Evolutionary conservation across 495 filamentous ascomycete genomes (phyloP).

Genomic region (Neurospora sp.): DNA sequence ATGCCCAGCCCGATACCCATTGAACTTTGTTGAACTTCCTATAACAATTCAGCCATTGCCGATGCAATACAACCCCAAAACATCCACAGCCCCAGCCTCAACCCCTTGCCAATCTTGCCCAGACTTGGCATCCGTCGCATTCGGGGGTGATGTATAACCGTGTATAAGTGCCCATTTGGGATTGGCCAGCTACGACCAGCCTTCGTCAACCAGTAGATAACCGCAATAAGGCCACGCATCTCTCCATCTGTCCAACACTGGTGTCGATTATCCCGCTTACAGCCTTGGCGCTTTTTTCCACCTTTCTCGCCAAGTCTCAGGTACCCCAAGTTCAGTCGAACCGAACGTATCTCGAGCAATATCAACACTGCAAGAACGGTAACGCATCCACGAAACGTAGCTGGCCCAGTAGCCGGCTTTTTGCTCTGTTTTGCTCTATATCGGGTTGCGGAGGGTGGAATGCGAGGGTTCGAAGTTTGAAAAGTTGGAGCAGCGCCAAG

Average conservation of each 20-base stretch:
- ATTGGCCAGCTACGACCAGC: not conserved
- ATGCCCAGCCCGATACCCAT: not conserved
- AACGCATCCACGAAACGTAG: too few species aligned
- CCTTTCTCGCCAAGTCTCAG: too few species aligned
- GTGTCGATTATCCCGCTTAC: too few species aligned
- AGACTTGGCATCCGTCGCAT: not conserved
- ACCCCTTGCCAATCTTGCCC: not conserved
- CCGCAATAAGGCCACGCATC: conserved; percentile 12
- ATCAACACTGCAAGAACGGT: too few species aligned
- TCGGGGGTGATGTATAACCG: not conserved
- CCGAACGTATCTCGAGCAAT: too few species aligned
- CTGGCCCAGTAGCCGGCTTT: too few species aligned
- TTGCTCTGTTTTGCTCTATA: too few species aligned
- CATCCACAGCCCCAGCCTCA: not conserved
- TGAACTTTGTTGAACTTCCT: not conserved
- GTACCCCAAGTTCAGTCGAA: too few species aligned
- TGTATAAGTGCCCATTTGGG: not conserved
- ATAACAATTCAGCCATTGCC: conserved; percentile 8
- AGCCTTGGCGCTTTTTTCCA: too few species aligned
- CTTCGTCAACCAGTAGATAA: not conserved
- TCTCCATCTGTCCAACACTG: not conserved
- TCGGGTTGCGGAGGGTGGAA: too few species aligned
- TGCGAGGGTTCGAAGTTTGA: too few species aligned
- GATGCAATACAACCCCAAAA: conserved; percentile 4
- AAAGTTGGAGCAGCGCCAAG: too few species aligned